phyloP scores from a whole-genome alignment of 2,329 filamentous ascomycete genomes.

The Akanthomyces muscarius region DNA sequence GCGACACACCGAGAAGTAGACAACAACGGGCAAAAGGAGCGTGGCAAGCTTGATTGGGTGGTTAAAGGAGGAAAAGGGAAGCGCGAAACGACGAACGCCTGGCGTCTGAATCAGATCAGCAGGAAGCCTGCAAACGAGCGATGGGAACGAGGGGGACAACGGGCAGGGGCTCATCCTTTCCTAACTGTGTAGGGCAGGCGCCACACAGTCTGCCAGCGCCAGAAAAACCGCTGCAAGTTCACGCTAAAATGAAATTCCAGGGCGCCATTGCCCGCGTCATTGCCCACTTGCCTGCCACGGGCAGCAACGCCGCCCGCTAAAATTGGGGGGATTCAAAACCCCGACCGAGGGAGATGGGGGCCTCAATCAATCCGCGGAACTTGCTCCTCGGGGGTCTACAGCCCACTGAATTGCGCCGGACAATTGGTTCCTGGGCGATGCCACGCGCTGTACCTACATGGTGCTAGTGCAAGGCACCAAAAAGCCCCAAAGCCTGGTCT shows the following conservation, averaged over 20 bases:
- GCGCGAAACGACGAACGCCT: background rate
- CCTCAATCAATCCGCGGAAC: background rate
- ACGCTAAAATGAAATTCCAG: background rate
- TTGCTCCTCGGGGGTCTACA: background rate
- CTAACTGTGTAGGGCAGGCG: constrained; percentile 9
- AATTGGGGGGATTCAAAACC: background rate
- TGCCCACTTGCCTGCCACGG: background rate
- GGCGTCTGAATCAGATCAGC: background rate
- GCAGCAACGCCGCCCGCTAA: background rate
- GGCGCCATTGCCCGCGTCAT: background rate
- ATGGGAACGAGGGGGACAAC: background rate
- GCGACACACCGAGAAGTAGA: constrained; percentile 24
- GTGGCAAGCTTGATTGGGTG: constrained; percentile 10
- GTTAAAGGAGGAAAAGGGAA: constrained; percentile 12
- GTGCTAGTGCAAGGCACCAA: constrained; percentile 2
- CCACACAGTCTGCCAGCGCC: background rate
- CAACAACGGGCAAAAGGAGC: constrained; percentile 1
- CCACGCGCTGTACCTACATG: background rate
- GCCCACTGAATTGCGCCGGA: background rate
- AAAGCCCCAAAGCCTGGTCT: background rate
- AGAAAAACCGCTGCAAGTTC: background rate
- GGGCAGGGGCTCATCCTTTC: background rate
- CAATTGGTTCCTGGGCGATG: background rate
- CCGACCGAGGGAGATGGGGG: background rate
- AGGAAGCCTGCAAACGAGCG: background rate